Evolutionary conservation across 2,329 filamentous ascomycete species (phyloP), one percentile per base, ranked within the genome.

Genomic region (Alternaria gaisen): DNA sequence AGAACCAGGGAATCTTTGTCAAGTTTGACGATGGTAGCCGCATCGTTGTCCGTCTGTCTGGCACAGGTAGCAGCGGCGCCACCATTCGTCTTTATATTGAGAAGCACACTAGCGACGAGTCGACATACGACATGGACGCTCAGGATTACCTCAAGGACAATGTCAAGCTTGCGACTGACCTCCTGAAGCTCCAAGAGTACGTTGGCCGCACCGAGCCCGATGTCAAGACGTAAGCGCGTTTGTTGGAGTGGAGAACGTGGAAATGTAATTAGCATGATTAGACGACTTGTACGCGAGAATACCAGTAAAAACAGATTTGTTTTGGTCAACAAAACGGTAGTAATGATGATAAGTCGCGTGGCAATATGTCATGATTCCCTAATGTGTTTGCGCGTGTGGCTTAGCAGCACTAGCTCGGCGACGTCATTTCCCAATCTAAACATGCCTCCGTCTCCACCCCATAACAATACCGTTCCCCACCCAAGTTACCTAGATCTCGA

Each of bases 81-180:
- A 99, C 95, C 32, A 98, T 99, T 78, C 91, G 95, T 65, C 85
- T 99, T 69, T 99, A 99, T 82, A 90, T 99, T 70, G 95, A 99
- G 87, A 94, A 95, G 85, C 92, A 98, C 84, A 94, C 92, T 80
- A 87, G 83, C 66, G 93, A 98, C 75, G 84, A 89, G 64, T 89
- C 87, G 64, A 93, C 89, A 61, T 96, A 95, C 76, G 87, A 84
- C 60, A 80, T 91, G 74, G 92, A 96, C 79, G 93, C 94, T 14
- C 95, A 99, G 82, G 93, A 94, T 60, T 99, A 97, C 84, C 86
- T 99, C 72, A 91, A 92, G 84, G 91, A 92, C 59, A 93, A 96
- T 77, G 92, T 99, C 74, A 87, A 90, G 77, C 87, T 97, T 71
- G 92, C 94, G 22, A 91, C 93, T 3, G 87, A 90, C 56, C 84